These are phyloP conservation scores for Russula brevipes DNA, from an alignment of 768 basidiomycete species.

Conservation along the genomic window DNA sequence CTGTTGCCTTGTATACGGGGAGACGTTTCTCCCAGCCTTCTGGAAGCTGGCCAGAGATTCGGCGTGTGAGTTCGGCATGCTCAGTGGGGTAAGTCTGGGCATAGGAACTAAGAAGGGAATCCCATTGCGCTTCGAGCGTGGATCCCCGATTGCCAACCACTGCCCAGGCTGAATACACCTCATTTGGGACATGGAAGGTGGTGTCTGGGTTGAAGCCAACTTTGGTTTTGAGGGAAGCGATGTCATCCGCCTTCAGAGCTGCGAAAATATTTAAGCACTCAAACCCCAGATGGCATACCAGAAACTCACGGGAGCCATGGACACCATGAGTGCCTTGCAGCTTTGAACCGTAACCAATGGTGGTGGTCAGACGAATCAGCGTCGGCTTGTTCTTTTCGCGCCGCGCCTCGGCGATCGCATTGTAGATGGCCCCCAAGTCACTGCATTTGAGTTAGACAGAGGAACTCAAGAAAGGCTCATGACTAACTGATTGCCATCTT, in stretches of 20 bases:
- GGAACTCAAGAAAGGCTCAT: background rate
- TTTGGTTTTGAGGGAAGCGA: constrained; percentile 73
- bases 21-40: constrained; percentile 81
- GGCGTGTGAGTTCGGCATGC: constrained; percentile 79
- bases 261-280: constrained; percentile 17
- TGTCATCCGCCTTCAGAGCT: constrained; percentile 94
- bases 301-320: constrained; percentile 82
- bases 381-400: constrained; percentile 78
- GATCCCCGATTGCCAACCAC: constrained; percentile 69
- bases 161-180: constrained; percentile 63
- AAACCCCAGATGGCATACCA: constrained; percentile 4
- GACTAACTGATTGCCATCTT: constrained; percentile 68
- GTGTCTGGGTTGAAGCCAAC: constrained; percentile 76
- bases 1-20: constrained; percentile 78
- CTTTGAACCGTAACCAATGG: constrained; percentile 92
- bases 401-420: constrained; percentile 74
- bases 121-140: constrained; percentile 70
- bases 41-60: constrained; percentile 78
- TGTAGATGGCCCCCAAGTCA: constrained; percentile 71
- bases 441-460: constrained; percentile 35
- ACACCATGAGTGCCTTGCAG: constrained; percentile 91
- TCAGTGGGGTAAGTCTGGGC: constrained; percentile 75
- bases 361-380: constrained; percentile 80
- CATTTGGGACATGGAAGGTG: constrained; percentile 72
- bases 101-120: constrained; percentile 60